Evolutionary conservation across 2,329 filamentous ascomycete genomes (phyloP).

Genomic region (Ophiostoma perfectum): DNA sequence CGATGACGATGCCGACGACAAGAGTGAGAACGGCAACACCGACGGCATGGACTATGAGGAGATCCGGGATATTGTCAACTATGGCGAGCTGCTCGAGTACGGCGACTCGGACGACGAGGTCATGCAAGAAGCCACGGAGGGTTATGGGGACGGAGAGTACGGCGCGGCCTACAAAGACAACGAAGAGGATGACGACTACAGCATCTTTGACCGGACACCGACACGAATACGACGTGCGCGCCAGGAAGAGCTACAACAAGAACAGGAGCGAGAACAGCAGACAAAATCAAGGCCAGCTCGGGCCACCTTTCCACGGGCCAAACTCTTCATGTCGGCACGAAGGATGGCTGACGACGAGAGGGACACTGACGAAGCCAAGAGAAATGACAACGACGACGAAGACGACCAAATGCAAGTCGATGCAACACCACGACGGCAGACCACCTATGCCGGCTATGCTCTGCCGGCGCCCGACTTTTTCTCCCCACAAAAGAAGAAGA

Average conservation of each 20-base stretch:
- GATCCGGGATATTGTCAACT: conserved; percentile 17
- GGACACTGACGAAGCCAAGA: background rate
- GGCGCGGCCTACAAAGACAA: conserved; percentile 4
- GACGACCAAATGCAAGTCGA: conserved; percentile 1
- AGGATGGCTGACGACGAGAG: background rate
- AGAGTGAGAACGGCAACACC: background rate
- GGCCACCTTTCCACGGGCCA: conserved; percentile 12
- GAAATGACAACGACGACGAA: background rate
- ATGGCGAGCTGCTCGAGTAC: conserved; percentile 20
- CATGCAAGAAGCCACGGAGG: background rate
- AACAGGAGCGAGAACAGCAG: background rate
- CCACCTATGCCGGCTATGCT: background rate
- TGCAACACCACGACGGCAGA: background rate
- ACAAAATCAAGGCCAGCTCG: background rate
- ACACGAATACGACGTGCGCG: conserved; percentile 1
- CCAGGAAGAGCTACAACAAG: background rate
- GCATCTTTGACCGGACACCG: conserved; percentile 18
- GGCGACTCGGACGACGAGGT: conserved; percentile 1
- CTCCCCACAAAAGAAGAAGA: conserved; percentile 27
- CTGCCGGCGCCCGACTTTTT: conserved; percentile 25
- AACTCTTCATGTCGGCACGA: conserved; percentile 17
- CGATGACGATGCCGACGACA: background rate
- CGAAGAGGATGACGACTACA: conserved; percentile 9
- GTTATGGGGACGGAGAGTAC: background rate
- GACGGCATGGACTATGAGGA: conserved; percentile 20